A percentile compares a stretch with the other conserved stretches of the same genome.
phyloP scores from a whole-genome alignment of 257 asterid genomes.

The Solanum clarkiae region DNA sequence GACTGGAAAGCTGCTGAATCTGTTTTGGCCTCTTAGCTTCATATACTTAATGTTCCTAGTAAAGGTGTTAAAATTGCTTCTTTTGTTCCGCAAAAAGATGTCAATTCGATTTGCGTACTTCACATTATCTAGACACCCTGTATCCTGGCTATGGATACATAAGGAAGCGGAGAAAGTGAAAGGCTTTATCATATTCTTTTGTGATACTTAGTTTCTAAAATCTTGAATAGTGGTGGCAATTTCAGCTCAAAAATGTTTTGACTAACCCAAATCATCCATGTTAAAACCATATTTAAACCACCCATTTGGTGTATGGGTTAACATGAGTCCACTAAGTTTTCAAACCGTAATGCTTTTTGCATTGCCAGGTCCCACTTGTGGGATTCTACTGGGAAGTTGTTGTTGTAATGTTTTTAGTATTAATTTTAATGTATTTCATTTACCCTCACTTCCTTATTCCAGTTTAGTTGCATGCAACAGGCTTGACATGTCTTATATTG shows the following conservation, averaged over 20 bases:
- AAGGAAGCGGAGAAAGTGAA: not conserved
- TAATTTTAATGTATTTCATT: not conserved
- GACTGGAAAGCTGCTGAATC: not conserved
- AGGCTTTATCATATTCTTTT: not conserved
- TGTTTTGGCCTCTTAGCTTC: constrained; percentile 2
- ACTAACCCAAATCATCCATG: not conserved
- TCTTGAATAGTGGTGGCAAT: not conserved
- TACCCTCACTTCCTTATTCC: not conserved
- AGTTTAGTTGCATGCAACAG: not conserved
- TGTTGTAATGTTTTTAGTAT: not conserved
- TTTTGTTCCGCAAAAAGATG: not conserved
- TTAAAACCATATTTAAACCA: not conserved
- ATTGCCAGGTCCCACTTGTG: not conserved
- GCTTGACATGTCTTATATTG: not conserved
- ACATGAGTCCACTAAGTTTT: not conserved
- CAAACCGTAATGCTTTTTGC: not conserved
- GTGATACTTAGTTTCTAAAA: not conserved
- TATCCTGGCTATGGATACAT: not conserved
- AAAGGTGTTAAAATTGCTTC: not conserved
- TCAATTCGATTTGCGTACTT: not conserved
- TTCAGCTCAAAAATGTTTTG: not conserved
- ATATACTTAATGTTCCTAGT: not conserved
- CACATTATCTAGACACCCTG: not conserved
- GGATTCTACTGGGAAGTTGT: too few relatives aligned
- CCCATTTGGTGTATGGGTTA: not conserved